Conservation (phyloP, 1,284 basidiomycete genomes). For the Marasmius oreades region DNA sequence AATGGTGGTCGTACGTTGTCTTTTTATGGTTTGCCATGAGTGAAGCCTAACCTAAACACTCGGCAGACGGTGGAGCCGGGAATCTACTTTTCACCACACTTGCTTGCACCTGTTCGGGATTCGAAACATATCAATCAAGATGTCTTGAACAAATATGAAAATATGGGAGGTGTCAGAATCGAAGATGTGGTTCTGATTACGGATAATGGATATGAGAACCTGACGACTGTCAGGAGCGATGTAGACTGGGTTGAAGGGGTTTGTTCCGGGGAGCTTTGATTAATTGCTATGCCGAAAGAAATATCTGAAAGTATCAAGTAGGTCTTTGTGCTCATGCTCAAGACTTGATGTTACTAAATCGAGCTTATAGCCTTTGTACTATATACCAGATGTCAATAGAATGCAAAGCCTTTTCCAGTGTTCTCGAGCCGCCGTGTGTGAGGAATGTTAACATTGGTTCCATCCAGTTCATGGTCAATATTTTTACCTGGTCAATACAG, state of each 20-base stretch:
- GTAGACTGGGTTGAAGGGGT: conserved; percentile 75
- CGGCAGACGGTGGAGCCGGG: conserved; percentile 83
- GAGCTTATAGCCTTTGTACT: too few species aligned
- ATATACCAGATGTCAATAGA: too few species aligned
- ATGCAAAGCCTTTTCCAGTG: too few species aligned
- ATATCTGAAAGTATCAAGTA: too few species aligned
- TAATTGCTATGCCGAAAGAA: neutral
- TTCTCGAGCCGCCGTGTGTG: too few species aligned
- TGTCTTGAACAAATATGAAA: conserved; percentile 68
- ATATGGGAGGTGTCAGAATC: conserved; percentile 85
- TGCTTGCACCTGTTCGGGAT: conserved; percentile 65
- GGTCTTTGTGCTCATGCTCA: too few species aligned
- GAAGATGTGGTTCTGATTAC: conserved; percentile 86
- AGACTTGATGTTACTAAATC: too few species aligned
- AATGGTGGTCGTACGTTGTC: conserved; percentile 76
- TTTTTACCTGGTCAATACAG: too few species aligned
- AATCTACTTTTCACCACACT: conserved; percentile 80
- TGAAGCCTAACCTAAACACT: neutral
- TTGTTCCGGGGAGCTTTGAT: conserved; percentile 59
- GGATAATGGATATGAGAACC: conserved; percentile 62
- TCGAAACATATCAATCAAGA: conserved; percentile 72
- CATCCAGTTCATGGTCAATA: too few species aligned
- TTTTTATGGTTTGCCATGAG: neutral
- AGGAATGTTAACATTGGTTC: too few species aligned
- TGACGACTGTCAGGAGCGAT: conserved; percentile 79